Evolutionary conservation across 306 rosid species (phyloP).

Genomic region (Sindora glabra): DNA sequence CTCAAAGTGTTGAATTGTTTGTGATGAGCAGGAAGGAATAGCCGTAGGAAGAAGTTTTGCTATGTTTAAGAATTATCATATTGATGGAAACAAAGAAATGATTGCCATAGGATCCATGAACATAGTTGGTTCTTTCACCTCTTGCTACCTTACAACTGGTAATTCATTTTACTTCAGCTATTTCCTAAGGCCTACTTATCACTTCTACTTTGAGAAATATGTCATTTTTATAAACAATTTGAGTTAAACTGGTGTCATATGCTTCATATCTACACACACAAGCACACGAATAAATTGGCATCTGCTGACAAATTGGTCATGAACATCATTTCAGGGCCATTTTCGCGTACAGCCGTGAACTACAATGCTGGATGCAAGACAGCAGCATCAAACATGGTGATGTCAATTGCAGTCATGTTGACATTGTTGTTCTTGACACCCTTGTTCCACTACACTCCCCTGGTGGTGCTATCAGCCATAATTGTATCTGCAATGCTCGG

Average conservation of each 20-base stretch:
- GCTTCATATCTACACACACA: no score
- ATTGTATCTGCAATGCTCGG: constrained; percentile 95
- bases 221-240: no score
- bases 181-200: no score
- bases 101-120: constrained; percentile 94
- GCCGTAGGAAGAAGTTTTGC: constrained; percentile 98
- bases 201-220: no score
- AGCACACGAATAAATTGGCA: no score
- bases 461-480: constrained; percentile 78
- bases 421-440: constrained; percentile 80
- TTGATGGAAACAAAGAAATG: constrained; percentile 98
- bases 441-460: constrained; percentile 90
- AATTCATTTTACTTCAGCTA: no score
- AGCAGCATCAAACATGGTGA: constrained; percentile 76
- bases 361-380: constrained; percentile 96
- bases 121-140: constrained; percentile 83
- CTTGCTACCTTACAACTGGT: constrained; percentile 97
- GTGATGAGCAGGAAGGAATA: constrained; percentile 79
- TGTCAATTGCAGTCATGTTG: constrained; percentile 88
- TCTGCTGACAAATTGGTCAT: no score
- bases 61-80: constrained; percentile 82
- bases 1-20: constrained; percentile 6
- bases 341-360: constrained; percentile 93
- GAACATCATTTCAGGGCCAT: constrained; percentile 64
- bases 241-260: no score